Evolutionary conservation across 768 basidiomycete genomes (phyloP).

Genomic region (Nidula microcarpa): DNA sequence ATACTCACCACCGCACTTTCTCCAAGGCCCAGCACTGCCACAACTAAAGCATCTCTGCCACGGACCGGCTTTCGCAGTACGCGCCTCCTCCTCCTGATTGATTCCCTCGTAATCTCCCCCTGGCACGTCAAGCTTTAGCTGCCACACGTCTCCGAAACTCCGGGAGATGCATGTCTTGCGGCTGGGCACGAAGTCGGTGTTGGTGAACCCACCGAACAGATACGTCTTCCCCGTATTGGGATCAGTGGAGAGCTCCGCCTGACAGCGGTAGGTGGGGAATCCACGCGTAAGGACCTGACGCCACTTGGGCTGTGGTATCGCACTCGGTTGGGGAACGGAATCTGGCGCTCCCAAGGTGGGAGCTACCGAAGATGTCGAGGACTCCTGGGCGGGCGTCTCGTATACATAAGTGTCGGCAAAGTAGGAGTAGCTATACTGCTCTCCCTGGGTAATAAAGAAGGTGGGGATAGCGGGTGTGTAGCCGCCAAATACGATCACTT

Average conservation of each 20-base stretch:
- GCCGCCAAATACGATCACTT: constrained; percentile 35
- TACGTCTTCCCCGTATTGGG: constrained; percentile 30
- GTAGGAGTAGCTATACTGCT: constrained; percentile 28
- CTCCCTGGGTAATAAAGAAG: constrained; percentile 6
- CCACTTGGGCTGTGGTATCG: constrained; percentile 15
- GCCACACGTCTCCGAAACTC: constrained; percentile 34
- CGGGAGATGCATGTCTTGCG: constrained; percentile 19
- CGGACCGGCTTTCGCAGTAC: constrained; percentile 32
- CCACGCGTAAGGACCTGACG: constrained; percentile 36
- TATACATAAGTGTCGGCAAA: constrained; percentile 37
- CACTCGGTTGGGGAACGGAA: too few species aligned
- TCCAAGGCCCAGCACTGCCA: constrained; percentile 30
- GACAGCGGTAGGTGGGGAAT: constrained; percentile 38
- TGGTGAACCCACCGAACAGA: constrained; percentile 37
- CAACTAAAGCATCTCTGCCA: constrained; percentile 38
- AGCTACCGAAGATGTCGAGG: constrained; percentile 2
- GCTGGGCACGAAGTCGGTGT: constrained; percentile 29
- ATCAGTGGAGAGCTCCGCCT: constrained; percentile 27
- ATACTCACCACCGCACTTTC: constrained; percentile 33
- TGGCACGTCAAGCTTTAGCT: constrained; percentile 29
- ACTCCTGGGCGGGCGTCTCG: constrained; percentile 14
- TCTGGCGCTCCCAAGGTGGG: background rate
- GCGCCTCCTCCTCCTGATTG: constrained; percentile 32
- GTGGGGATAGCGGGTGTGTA: constrained; percentile 28
- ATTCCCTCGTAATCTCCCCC: constrained; percentile 35